These are phyloP conservation scores for Leucosporidium creatinivorum DNA, from an alignment of 768 basidiomycete genomes.

Conservation along the genomic window DNA sequence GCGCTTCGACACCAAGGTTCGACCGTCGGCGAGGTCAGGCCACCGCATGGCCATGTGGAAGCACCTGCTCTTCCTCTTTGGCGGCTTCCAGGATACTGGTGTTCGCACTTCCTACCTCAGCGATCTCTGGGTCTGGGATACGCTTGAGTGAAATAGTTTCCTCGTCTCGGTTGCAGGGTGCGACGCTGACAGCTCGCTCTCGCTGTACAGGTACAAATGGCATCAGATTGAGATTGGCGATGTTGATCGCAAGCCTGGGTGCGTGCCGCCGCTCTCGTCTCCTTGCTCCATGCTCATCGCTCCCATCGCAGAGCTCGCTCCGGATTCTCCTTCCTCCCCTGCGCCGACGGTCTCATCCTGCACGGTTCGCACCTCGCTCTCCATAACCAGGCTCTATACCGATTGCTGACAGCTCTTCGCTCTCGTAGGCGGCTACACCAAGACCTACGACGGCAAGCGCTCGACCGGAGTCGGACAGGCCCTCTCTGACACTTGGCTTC, in stretches of 20 bases:
- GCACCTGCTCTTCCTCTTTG: slow-evolving; percentile 70
- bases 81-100: slow-evolving; percentile 79
- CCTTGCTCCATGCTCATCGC: background rate
- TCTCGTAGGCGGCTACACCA: slow-evolving; percentile 71
- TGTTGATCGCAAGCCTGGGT: slow-evolving; percentile 69
- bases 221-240: slow-evolving; percentile 64
- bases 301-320: slow-evolving; percentile 37
- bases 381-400: background rate
- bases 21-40: slow-evolving; percentile 72
- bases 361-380: slow-evolving; percentile 51
- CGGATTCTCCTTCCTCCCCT: slow-evolving; percentile 77
- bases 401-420: background rate
- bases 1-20: slow-evolving; percentile 73
- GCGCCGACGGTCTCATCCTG: slow-evolving; percentile 67
- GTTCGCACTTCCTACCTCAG: slow-evolving; percentile 58
- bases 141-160: slow-evolving; percentile 41
- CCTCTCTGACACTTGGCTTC: slow-evolving; percentile 82
- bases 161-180: background rate
- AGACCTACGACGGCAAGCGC: slow-evolving; percentile 84
- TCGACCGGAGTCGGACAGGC: slow-evolving; percentile 63
- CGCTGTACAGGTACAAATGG: slow-evolving; percentile 57
- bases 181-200: background rate
- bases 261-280: slow-evolving; percentile 31
- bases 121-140: slow-evolving; percentile 86
- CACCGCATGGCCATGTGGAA: slow-evolving; percentile 91